phyloP scores from a whole-genome alignment of 2,329 filamentous ascomycete species.

The Dactylonectria estremocensis region DNA sequence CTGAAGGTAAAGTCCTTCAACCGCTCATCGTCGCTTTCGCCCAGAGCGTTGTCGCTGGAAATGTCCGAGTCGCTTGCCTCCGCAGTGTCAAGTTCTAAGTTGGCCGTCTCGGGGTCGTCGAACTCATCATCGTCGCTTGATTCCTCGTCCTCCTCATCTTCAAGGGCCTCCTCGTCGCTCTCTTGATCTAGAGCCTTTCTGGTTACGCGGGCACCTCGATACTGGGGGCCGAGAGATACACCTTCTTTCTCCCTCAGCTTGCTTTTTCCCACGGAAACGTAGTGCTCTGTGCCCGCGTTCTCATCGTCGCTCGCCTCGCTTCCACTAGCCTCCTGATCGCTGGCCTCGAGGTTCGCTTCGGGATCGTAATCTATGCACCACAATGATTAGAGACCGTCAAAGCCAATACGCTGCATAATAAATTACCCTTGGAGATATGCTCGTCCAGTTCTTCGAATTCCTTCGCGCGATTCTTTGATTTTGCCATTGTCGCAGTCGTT shows the following conservation, averaged over 20 bases:
- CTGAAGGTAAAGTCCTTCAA: slow-evolving; percentile 81
- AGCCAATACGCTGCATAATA: not conserved
- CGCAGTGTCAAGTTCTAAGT: slow-evolving; percentile 67
- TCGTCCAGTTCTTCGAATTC: slow-evolving; percentile 76
- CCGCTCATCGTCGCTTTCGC: slow-evolving; percentile 85
- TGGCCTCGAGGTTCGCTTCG: slow-evolving; percentile 75
- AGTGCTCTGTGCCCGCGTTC: slow-evolving; percentile 85
- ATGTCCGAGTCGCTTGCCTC: slow-evolving; percentile 73
- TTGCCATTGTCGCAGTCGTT: slow-evolving; percentile 62
- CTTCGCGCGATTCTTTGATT: slow-evolving; percentile 68
- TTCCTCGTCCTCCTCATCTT: slow-evolving; percentile 61
- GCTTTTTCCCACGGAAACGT: slow-evolving; percentile 86
- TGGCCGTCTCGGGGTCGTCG: slow-evolving; percentile 70
- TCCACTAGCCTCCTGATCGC: slow-evolving; percentile 67
- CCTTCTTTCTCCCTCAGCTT: slow-evolving; percentile 83
- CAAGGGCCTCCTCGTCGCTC: slow-evolving; percentile 66
- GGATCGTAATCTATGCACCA: slow-evolving; percentile 80
- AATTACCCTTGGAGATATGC: slow-evolving; percentile 71
- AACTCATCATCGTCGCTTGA: slow-evolving; percentile 66
- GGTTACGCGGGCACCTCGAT: slow-evolving; percentile 83
- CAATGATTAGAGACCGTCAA: slow-evolving; percentile 29
- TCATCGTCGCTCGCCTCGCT: slow-evolving; percentile 66
- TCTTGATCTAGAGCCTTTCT: slow-evolving; percentile 75
- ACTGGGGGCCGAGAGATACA: slow-evolving; percentile 81
- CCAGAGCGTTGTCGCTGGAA: slow-evolving; percentile 80